Evolutionary conservation across 192 early-diverging fungal species (phyloP), one percentile per base, ranked within the genome.

Genomic region (Thamnidium elegans): DNA sequence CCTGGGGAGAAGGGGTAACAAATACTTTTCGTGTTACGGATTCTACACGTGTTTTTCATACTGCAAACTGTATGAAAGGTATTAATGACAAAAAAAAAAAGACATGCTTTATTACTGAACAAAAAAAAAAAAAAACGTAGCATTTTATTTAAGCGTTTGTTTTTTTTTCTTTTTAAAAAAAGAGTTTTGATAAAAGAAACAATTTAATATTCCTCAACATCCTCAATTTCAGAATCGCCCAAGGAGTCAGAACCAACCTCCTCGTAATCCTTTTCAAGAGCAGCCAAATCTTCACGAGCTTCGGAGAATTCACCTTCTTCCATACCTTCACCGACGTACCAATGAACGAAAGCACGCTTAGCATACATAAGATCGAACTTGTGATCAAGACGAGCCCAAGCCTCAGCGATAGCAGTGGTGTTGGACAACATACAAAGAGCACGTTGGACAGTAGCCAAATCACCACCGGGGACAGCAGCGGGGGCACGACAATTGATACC

Each of bases 251-350:
- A 91, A 75, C 91, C 94, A 66, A 96, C 93, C 79, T 96, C 94
- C 76, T 96, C 94, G 80, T 94, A 96, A 74, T 96, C 94, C 90
- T 94, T 94, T 82, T 96, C 94, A 68, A 96, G 91, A 53, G 94
- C 94, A 75, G 94, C 94, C 84, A 96, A 89, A 76, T 95, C 94
- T 79, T 95, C 94, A 79, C 94, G 92, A 66, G 94, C 94, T 82
- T 95, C 94, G 67, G 94, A 92, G 81, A 95, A 95, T 78, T 95
- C 94, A 87, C 91, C 91, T 80, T 94, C 92, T 73, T 95, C 94
- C 94, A 95, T 94, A 55, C 92, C 94, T 79, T 96, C 94, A 66
- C 91, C 94, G 55, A 90, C 92, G 75, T 94, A 96, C 94, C 94
- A 96, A 78, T 96, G 94, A 68, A 96, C 84, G 82, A 90, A 96